Evolutionary conservation across 139 green algal species (phyloP), one percentile per base, ranked within the genome.

Genomic region (Edaphochlamys debaryana): DNA sequence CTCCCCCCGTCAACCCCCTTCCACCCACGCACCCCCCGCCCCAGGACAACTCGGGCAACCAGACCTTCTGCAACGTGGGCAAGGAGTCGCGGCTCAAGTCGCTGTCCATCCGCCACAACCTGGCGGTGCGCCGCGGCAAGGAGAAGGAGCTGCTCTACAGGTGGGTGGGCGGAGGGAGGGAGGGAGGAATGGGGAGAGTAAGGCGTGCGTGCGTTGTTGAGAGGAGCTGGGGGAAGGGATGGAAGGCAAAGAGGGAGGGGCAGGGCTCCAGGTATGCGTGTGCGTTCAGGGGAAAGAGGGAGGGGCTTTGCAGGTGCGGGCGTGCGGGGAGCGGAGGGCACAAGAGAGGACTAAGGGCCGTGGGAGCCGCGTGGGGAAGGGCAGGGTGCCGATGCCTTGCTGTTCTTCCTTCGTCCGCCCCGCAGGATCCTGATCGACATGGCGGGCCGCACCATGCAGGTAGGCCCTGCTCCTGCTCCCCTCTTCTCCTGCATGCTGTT

Each of bases 391-490:
- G n/a, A n/a, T n/a, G n/a, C n/a, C n/a, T n/a, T n/a, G n/a, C n/a
- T n/a, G n/a, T n/a, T n/a, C n/a, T n/a, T n/a, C n/a, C n/a, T n/a
- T n/a, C n/a, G n/a, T n/a, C n/a, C n/a, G n/a, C 58, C 27, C 27
- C 30, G 60, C 80, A 87, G 75, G 34, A n/a, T 89, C 19, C 36
- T 81, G 73, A 41, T 69, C 15, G 86, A 89, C 68, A 34, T 87
- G 60, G 68, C 75, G 56, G 86, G 86, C 40, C 67, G 86, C 30
- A 89, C 80, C 1, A 60, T 89, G 32, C 69, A 67, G 60, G 60
- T 67, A n/a, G 3, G 60, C 0, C 13, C 45, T 54, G 45, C 11
- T 13, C 45, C 45, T 22, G 45, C 45, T 9, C 45, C 11, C 45
- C 11, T 13, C 11, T 22, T 9, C 45, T 9, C 45, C 45, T 9